Conservation (phyloP, 2,329 filamentous ascomycete species). For the Lachnellula arida region DNA sequence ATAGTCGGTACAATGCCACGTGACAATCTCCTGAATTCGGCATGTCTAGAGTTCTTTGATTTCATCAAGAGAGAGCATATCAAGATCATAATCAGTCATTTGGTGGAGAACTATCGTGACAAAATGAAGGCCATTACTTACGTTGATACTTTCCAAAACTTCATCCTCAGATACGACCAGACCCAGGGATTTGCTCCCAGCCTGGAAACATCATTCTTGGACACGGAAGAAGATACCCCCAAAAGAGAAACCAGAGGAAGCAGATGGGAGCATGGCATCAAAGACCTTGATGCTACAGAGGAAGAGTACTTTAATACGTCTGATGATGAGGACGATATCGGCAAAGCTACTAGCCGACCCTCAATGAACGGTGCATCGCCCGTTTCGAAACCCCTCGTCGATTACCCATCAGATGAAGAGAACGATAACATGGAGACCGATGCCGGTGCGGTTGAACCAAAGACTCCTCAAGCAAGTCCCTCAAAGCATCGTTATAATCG, state of each 20-base stretch:
- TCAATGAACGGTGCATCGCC: slow-evolving; percentile 60
- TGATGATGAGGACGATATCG: slow-evolving; percentile 76
- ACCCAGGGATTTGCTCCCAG: slow-evolving; percentile 62
- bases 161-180: slow-evolving; percentile 76
- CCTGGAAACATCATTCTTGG: slow-evolving; percentile 64
- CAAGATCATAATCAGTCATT: slow-evolving; percentile 75
- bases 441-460: slow-evolving; percentile 19
- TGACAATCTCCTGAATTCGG: slow-evolving; percentile 90
- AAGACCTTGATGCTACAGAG: slow-evolving; percentile 78
- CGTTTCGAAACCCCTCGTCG: slow-evolving; percentile 70
- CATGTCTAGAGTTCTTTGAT: slow-evolving; percentile 90
- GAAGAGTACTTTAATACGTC: slow-evolving; percentile 93
- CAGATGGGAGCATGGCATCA: slow-evolving; percentile 61
- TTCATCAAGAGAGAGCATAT: slow-evolving; percentile 78
- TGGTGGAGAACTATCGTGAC: slow-evolving; percentile 80
- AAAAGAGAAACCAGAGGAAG: slow-evolving; percentile 49
- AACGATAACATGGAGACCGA: slow-evolving; percentile 57
- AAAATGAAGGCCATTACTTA: slow-evolving; percentile 72
- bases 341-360: slow-evolving; percentile 32
- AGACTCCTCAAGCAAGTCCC: slow-evolving; percentile 21
- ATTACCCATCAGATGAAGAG: slow-evolving; percentile 93
- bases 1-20: slow-evolving; percentile 81
- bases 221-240: slow-evolving; percentile 58
- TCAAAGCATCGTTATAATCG: slow-evolving; percentile 19
- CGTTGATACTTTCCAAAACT: slow-evolving; percentile 75